Evolutionary conservation across 1,139 yeast species (phyloP), one percentile per base, ranked within the genome.

Genomic region (Protomyces gravidus): DNA sequence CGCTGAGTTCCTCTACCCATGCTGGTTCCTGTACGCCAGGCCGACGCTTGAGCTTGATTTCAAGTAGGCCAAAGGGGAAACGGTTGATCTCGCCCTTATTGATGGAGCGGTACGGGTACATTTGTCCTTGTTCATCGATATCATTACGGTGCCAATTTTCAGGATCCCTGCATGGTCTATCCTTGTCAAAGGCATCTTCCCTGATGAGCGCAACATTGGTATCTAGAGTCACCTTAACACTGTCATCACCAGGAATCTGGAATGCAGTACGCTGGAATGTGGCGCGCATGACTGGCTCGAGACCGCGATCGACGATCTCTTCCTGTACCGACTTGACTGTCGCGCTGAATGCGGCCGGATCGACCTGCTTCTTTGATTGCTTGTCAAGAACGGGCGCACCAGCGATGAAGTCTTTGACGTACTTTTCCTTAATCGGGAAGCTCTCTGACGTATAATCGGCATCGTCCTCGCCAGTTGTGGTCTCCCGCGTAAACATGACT

Each of bases 241-340:
- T 81, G 70, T 89, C 95, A 71, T 92, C 97, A 63, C 97, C 97
- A 1, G 98, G 98, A 66, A 92, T 90, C 76, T 92, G 97, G 77
- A 92, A 92, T 1, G 97, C 97, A 15, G 96, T 88, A 72, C 98
- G 81, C 49, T 89, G 87, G 73, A 88, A 89, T 49, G 85, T 81
- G 3, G 96, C 82, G 74, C 98, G 83, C 70, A 92, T 74, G 45
- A 88, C 82, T 15, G 98, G 98, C 72, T 88, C 86, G 65, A 92
- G 78, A 62, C 82, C 78, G 67, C 83, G 78, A 60, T 83, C 83
- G 49, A 75, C 72, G 63, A 92, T 84, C 68, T 85, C 87, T 9
- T 76, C 71, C 68, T 84, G 84, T 59, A 89, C 75, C 60, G 80
- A 80, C 49, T 78, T 76, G 62, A 85, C 82, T 62, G 83, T 80